Evolutionary conservation across 345 rosid genomes (phyloP), one percentile per base, ranked within the genome.

Genomic region (Punica granatum): DNA sequence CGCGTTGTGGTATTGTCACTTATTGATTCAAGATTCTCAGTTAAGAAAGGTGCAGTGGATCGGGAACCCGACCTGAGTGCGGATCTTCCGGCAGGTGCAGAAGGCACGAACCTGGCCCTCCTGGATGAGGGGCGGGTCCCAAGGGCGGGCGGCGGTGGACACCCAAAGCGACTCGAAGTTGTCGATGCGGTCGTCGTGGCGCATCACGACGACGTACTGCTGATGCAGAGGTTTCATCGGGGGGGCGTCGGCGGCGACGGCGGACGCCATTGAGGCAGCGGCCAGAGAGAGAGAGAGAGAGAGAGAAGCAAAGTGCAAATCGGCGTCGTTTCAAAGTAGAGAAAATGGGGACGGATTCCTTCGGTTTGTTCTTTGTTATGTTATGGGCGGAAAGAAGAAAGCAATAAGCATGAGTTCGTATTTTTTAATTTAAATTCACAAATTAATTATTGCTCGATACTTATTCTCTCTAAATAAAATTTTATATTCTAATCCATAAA

Each of bases 171-270:
- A 72, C 72, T 73, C 72, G 64, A 63, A 53, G 68, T 54, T 54
- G 72, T 73, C 76, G 64, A 67, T 63, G 72, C 76, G 72, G 39
- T 73, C 76, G 35, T 72, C 72, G 64, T 73, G 76, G 63, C 76
- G 76, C 76, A 73, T 73, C 35, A 73, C 68, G 59, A 73, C 41
- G 42, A 73, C 71, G 68, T 73, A 48, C 64, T 73, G 76, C 53
- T 48, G 42, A 30, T 66, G 70, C 41, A 4, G 61, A 54, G 59
- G 42, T 19, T 44, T n/a, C n/a, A n/a, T 39, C 41, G 59, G 30
- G 37, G 54, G 33, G 19, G 34, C 63, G 48, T 41, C 37, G 49
- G 48, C 23, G 26, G 0, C 18, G 11, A 53, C 26, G 51, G 70
- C 0, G 11, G 5, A 4, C 19, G 63, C 18, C 25, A 23, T 35